Percentiles rank a stretch among this genome's conserved stretches.
Evolutionary conservation across 306 rosid genomes (phyloP).

Genomic region (Trichosanthes cucumerina): DNA sequence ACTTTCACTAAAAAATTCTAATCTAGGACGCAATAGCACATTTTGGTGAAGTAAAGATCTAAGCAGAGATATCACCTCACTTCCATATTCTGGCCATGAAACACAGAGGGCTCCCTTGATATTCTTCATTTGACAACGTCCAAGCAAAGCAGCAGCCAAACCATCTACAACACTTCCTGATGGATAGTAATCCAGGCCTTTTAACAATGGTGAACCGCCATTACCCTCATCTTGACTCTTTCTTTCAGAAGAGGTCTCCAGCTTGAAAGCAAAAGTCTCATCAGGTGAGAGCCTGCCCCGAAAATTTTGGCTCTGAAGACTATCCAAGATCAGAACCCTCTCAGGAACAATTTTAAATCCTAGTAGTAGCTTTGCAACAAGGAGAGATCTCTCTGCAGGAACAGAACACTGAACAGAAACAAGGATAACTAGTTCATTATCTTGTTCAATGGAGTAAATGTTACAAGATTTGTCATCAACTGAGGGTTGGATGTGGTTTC

Average conservation of each 20-base stretch:
- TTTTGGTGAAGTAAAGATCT: slow-evolving; percentile 29
- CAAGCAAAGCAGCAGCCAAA: slow-evolving; percentile 58
- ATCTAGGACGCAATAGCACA: slow-evolving; percentile 20
- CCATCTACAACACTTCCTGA: slow-evolving; percentile 86
- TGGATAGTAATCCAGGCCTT: slow-evolving; percentile 44
- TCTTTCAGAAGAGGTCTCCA: slow-evolving; percentile 51
- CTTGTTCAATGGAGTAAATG: slow-evolving; percentile 26
- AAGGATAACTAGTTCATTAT: slow-evolving; percentile 21
- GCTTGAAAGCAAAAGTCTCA: slow-evolving; percentile 47
- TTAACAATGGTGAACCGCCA: slow-evolving; percentile 17
- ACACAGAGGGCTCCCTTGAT: slow-evolving; percentile 54
- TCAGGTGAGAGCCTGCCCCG: slow-evolving; percentile 54
- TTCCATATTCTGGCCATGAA: slow-evolving; percentile 70
- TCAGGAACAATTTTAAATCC: slow-evolving; percentile 30
- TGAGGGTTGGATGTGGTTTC: slow-evolving; percentile 34
- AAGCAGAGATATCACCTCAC: slow-evolving; percentile 29
- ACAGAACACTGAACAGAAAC: slow-evolving; percentile 31
- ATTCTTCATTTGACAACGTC: slow-evolving; percentile 42
- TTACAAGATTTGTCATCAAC: slow-evolving; percentile 29
- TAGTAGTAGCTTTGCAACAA: slow-evolving; percentile 38
- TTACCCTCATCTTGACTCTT: slow-evolving; percentile 11
- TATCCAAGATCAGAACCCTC: slow-evolving; percentile 46
- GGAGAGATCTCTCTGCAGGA: slow-evolving; percentile 36
- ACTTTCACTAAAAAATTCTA: slow-evolving; percentile 18
- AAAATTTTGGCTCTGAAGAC: slow-evolving; percentile 33